Evolutionary conservation across 495 filamentous ascomycete genomes (phyloP).

Genomic region (Penicillium egyptiacum): DNA sequence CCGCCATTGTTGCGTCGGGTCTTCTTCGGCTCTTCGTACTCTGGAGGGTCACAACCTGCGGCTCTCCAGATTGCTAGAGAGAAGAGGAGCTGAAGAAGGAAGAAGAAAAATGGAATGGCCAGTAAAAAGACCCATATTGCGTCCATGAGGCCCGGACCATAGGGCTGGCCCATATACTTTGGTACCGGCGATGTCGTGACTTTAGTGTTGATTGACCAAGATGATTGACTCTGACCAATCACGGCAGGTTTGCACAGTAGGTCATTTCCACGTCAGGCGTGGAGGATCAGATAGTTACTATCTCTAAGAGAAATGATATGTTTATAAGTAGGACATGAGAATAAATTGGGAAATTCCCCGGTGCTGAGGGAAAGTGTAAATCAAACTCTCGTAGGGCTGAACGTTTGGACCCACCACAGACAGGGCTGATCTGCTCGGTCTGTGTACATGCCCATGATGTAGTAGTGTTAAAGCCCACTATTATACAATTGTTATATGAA

Average conservation of each 20-base stretch:
- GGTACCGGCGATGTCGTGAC: constrained; percentile 11
- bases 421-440: neutral
- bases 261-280: constrained; percentile 8
- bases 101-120: neutral
- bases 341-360: neutral
- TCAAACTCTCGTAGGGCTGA: neutral
- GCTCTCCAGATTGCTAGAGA: constrained; percentile 4
- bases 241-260: neutral
- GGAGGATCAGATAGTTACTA: neutral
- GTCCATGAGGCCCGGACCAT: constrained; percentile 4
- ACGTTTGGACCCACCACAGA: neutral
- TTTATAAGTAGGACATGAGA: neutral
- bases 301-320: neutral
- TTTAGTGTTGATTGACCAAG: constrained; percentile 5
- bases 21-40: constrained; percentile 1
- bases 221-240: neutral
- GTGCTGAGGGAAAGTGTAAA: neutral
- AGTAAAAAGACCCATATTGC: neutral
- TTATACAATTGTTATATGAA: neutral
- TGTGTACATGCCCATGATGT: neutral
- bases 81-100: constrained; percentile 6
- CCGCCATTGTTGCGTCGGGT: constrained; percentile 6
- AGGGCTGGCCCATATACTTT: constrained; percentile 1
- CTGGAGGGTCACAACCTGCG: neutral
- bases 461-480: neutral